Evolutionary conservation across 495 filamentous ascomycete species (phyloP), one percentile per base, ranked within the genome.

Genomic region (Aspergillus bertholletiae): DNA sequence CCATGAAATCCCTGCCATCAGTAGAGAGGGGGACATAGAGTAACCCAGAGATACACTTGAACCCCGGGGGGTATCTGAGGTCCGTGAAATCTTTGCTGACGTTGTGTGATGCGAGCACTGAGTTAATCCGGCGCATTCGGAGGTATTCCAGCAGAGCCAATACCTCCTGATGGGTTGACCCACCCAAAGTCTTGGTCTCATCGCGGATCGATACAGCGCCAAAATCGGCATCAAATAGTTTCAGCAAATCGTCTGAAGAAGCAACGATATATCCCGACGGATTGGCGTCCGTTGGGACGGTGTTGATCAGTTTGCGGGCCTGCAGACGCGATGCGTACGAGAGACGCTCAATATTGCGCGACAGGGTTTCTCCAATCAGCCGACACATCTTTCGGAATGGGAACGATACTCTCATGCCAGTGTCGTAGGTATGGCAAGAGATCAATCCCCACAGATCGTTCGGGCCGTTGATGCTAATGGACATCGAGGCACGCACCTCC

Each of bases 321-420:
- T 96, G 89, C 0, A 96, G 74, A 22, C 90, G 81, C 1, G 89
- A 92, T 2, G 89, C 87, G 61, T 95, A 96, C 0, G 89, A 94
- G 3, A 96, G 78, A 22, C 92, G 82, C 64, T 96, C 92, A 32
- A 97, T 90, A 58, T 95, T 96, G 46, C 88, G 76, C 2, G 92
- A 94, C 3, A 89, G 89, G 0, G 83, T 88, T 57, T 97, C 93
- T 4, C 92, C 90, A 23, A 97, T 81, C 15, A 96, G 72, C n/a
- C 90, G 83, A 65, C 93, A 97, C 87, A 97, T 91, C 69, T 95
- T 96, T 13, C 92, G 81, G 37, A 96, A 88, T 0, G 92, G 91
- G 61, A 96, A 96, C 0, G 89, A 87, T 2, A 97, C 91, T 30
- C 93, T 79, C 90, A 94, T 96, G 2, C 90, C 89, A 17, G 79